Base-by-base conservation (phyloP, 1,284 basidiomycete genomes). In the Cerioporus squamosus region DNA sequence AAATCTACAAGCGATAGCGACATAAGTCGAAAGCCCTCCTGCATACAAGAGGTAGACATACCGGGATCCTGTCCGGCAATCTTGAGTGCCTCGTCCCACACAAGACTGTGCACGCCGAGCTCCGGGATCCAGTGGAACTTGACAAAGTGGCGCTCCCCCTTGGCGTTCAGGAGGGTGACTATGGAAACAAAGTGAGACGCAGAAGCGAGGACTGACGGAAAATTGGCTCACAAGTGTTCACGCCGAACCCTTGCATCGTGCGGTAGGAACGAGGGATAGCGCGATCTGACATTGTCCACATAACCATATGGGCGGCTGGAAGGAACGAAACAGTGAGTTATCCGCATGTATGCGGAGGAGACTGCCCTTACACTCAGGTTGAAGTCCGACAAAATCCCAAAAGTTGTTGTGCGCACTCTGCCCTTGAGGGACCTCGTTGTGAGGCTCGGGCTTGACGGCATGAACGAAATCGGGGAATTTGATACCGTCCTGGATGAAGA, bases 191-290 rank as follows among this genome's bases (percentile, higher is more conserved):
- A 15, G n/a, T 22, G 5, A 6, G 7, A 5, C 4, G 18, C 6
- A 5, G 3, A 9, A 20, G 39, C 1, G 33, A 22, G 2, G 22
- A 3, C 20, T 15, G 33, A 12, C 22, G 31, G n/a, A 42, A 14
- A 0, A n/a, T n/a, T n/a, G n/a, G 42, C 59, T 33, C 22, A 64
- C 62, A 94, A 0, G 91, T 92, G 72, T 95, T 92, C 26, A 94
- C 90, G 12, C 91, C 90, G 63, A 94, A 94, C 5, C 88, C 94
- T 75, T 93, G 90, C 85, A 95, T 91, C 87, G 91, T 92, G 49
- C 92, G 84, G 72, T 79, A 90, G 2, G 90, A 93, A 29, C 91
- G 85, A 14, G 93, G 93, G 57, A 95, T 81, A 57, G 83, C 85
- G 61, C 92, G 85, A 70, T 95, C 93, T 4, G 88, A 91, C 82